Evolutionary conservation across 2,329 filamentous ascomycete species (phyloP).

Genomic region (Emergomyces africanus): DNA sequence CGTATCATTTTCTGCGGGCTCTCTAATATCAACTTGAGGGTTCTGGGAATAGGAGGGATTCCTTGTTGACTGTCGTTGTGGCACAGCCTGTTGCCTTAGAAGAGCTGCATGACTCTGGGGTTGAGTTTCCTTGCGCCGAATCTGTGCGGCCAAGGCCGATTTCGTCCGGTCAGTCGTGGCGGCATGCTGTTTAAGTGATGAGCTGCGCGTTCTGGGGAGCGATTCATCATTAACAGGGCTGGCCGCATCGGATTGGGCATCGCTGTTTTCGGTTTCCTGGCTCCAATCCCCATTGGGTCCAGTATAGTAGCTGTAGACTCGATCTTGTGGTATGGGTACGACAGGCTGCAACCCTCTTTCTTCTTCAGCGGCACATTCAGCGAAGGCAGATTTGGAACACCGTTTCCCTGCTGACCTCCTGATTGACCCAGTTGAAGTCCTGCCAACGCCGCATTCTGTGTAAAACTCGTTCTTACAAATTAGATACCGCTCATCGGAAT

Average conservation of each 20-base stretch:
- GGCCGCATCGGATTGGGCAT: slow-evolving; percentile 13
- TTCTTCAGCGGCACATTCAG: slow-evolving; percentile 35
- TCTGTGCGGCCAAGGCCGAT: slow-evolving; percentile 28
- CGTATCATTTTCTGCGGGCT: slow-evolving; percentile 7
- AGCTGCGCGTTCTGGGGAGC: slow-evolving; percentile 17
- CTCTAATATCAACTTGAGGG: slow-evolving; percentile 6
- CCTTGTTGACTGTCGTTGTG: slow-evolving; percentile 19
- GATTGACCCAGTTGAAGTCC: slow-evolving; percentile 27
- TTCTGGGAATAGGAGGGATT: slow-evolving; percentile 17
- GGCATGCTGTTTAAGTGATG: slow-evolving; percentile 17
- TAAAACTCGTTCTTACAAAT: slow-evolving; percentile 32
- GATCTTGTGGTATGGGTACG: slow-evolving; percentile 33
- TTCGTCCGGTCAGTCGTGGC: slow-evolving; percentile 24
- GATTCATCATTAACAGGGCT: slow-evolving; percentile 11
- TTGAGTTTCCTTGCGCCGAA: slow-evolving; percentile 23
- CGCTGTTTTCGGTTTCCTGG: slow-evolving; percentile 13
- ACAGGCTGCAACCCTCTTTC: slow-evolving; percentile 32
- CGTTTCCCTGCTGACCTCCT: slow-evolving; percentile 34
- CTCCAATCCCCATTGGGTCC: slow-evolving; percentile 31
- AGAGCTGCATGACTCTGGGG: slow-evolving; percentile 35
- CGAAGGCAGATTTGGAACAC: slow-evolving; percentile 32
- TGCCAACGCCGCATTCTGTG: slow-evolving; percentile 33
- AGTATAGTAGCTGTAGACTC: slow-evolving; percentile 34
- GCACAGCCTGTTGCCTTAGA: slow-evolving; percentile 33
- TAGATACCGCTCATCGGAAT: slow-evolving; percentile 25